Evolutionary conservation across 192 early-diverging fungal genomes (phyloP).

Genomic region (Chytriomyces confervae): DNA sequence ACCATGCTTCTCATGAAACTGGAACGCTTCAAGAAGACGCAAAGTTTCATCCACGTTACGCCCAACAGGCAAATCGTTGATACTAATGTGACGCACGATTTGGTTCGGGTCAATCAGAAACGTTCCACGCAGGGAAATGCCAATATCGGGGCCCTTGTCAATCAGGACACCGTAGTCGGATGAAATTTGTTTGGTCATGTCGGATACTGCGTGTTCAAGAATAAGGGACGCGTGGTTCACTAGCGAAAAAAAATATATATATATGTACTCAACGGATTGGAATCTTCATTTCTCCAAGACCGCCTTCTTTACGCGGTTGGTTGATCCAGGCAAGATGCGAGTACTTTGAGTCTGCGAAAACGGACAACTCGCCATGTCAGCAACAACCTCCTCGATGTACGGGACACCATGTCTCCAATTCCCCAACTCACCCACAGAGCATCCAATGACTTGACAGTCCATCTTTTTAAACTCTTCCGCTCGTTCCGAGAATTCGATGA

Average conservation of each 20-base stretch:
- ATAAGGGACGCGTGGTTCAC: too few relatives aligned
- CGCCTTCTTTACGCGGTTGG: conserved; percentile 59
- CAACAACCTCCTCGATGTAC: too few relatives aligned
- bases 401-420: too few relatives aligned
- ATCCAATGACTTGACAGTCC: conserved; percentile 60
- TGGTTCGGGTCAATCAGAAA: conserved; percentile 61
- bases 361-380: too few relatives aligned
- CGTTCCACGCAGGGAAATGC: conserved; percentile 55
- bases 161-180: conserved; percentile 61
- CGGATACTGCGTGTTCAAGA: conserved; percentile 43
- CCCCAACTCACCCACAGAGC: conserved; percentile 45
- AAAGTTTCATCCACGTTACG: conserved; percentile 69
- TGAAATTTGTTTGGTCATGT: conserved; percentile 60
- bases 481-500: conserved; percentile 63
- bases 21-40: conserved; percentile 65
- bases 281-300: conserved; percentile 61
- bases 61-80: conserved; percentile 69
- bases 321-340: conserved; percentile 66
- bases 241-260: not conserved
- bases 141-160: conserved; percentile 44
- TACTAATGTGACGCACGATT: conserved; percentile 56
- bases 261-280: conserved; percentile 43
- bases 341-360: conserved; percentile 50
- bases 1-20: conserved; percentile 67
- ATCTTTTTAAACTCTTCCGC: conserved; percentile 59